Conservation (phyloP, 371 early-diverging fungal species). For the Actinomortierella ambigua region DNA sequence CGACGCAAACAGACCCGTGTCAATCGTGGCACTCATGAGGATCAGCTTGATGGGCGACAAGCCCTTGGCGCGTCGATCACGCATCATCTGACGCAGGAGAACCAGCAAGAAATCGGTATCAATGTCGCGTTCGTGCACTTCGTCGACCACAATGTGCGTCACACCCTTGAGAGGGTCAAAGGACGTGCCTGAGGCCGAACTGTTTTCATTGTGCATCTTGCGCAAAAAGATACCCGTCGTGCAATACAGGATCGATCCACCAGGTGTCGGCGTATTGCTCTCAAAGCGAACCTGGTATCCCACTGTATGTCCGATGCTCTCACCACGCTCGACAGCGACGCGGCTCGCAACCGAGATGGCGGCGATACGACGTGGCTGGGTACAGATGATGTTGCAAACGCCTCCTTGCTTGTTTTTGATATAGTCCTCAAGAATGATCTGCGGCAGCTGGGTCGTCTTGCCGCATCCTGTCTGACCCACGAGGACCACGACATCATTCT, state of each 20-base stretch:
- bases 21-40: conserved; percentile 79
- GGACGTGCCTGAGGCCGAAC: conserved; percentile 9
- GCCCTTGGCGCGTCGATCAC: conserved; percentile 46
- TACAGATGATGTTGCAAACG: conserved; percentile 67
- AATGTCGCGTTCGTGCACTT: conserved; percentile 72
- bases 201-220: conserved; percentile 51
- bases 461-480: conserved; percentile 86
- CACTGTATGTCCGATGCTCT: conserved; percentile 50
- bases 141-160: conserved; percentile 70
- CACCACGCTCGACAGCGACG: conserved; percentile 71
- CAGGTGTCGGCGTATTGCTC: conserved; percentile 47
- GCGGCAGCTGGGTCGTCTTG: conserved; percentile 82
- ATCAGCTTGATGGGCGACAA: conserved; percentile 51
- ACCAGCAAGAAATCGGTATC: conserved; percentile 72
- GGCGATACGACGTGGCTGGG: conserved; percentile 88
- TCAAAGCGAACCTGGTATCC: conserved; percentile 78
- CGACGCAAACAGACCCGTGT: conserved; percentile 55
- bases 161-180: conserved; percentile 52
- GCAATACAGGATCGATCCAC: conserved; percentile 58
- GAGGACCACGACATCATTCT: conserved; percentile 63
- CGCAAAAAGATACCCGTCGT: conserved; percentile 68
- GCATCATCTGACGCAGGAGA: conserved; percentile 50
- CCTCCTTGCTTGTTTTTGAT: conserved; percentile 39
- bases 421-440: conserved; percentile 64
- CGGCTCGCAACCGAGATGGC: conserved; percentile 84